Percentiles rank a stretch among this genome's conserved stretches.
These are phyloP conservation scores for Metroxylon sagu DNA, from an alignment of 176 grass and related monocot species.

Conservation along the genomic window DNA sequence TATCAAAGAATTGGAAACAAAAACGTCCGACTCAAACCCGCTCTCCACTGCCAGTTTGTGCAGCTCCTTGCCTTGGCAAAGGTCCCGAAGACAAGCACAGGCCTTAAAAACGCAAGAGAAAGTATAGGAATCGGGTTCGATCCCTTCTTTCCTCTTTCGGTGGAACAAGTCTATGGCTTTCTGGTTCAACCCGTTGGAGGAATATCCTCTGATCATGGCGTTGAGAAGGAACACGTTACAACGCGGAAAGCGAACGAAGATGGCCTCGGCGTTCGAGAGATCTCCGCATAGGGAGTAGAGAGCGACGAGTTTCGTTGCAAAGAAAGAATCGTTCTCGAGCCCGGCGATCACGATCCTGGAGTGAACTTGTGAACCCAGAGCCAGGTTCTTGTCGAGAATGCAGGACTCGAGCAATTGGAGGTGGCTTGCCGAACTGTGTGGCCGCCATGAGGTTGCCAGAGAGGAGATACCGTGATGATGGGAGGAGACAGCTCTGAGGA, in stretches of 20 bases:
- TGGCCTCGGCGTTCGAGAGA: not conserved
- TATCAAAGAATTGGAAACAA: slow-evolving; percentile 19
- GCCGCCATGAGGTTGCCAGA: no score
- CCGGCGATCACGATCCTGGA: slow-evolving; percentile 14
- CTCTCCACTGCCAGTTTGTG: slow-evolving; percentile 2
- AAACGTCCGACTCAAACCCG: slow-evolving; percentile 11
- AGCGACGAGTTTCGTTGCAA: slow-evolving; percentile 16
- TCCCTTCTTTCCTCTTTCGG: slow-evolving; percentile 5
- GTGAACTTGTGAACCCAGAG: slow-evolving; percentile 6
- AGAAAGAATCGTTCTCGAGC: slow-evolving; percentile 7
- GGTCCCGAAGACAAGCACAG: slow-evolving; percentile 14
- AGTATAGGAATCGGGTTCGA: slow-evolving; percentile 17
- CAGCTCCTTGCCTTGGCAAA: slow-evolving; percentile 6
- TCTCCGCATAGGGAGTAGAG: slow-evolving; percentile 10
- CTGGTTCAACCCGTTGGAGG: slow-evolving; percentile 1
- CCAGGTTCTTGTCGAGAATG: slow-evolving; percentile 4
- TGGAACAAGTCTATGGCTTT: slow-evolving; percentile 20
- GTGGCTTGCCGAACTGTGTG: not conserved
- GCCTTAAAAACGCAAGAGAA: slow-evolving; percentile 20
- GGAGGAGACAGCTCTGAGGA: no score
- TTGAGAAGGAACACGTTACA: slow-evolving; percentile 22
- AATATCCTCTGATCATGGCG: slow-evolving; percentile 18
- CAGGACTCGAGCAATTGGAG: slow-evolving; percentile 12
- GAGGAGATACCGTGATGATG: no score
- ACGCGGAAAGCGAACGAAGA: not conserved